phyloP scores from a whole-genome alignment of 768 basidiomycete species.

The Podaxis sp. region DNA sequence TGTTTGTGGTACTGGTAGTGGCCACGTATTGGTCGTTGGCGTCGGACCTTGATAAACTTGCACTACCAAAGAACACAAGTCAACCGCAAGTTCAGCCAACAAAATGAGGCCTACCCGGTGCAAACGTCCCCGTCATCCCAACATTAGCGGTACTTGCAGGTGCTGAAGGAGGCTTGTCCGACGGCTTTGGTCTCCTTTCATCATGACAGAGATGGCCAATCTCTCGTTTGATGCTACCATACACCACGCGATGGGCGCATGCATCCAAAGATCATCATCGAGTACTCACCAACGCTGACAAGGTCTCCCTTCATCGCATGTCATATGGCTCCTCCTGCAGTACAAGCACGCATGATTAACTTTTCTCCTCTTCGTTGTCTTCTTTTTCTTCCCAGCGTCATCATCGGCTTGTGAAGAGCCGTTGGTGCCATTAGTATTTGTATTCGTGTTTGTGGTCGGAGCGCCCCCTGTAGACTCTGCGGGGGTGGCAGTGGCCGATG shows the following conservation, averaged over 20 bases:
- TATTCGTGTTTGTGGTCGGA: not conserved
- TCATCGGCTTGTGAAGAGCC: slow-evolving; percentile 23
- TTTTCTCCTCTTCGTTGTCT: slow-evolving; percentile 69
- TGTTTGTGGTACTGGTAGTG: slow-evolving; percentile 44
- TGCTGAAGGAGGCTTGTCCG: slow-evolving; percentile 40
- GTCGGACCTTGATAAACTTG: slow-evolving; percentile 35
- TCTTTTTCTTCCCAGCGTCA: slow-evolving; percentile 44
- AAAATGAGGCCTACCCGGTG: slow-evolving; percentile 37
- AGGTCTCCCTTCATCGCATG: slow-evolving; percentile 84
- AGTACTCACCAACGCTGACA: slow-evolving; percentile 86
- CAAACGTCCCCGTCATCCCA: slow-evolving; percentile 39
- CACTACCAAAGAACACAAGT: slow-evolving; percentile 24
- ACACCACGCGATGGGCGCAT: slow-evolving; percentile 13
- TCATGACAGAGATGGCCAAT: slow-evolving; percentile 95
- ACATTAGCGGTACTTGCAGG: slow-evolving; percentile 18
- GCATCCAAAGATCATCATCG: slow-evolving; percentile 10
- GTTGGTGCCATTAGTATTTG: not conserved
- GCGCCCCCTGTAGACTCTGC: not conserved
- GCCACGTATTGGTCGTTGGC: slow-evolving; percentile 46
- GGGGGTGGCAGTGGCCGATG: slow-evolving; percentile 5
- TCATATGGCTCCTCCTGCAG: slow-evolving; percentile 91
- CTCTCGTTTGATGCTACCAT: slow-evolving; percentile 85
- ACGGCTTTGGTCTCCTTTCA: slow-evolving; percentile 60
- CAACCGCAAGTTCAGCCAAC: not conserved
- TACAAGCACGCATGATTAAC: slow-evolving; percentile 94